Evolutionary conservation across 2,329 filamentous ascomycete genomes (phyloP).

Genomic region (Lasiodiplodia hormozganensis): DNA sequence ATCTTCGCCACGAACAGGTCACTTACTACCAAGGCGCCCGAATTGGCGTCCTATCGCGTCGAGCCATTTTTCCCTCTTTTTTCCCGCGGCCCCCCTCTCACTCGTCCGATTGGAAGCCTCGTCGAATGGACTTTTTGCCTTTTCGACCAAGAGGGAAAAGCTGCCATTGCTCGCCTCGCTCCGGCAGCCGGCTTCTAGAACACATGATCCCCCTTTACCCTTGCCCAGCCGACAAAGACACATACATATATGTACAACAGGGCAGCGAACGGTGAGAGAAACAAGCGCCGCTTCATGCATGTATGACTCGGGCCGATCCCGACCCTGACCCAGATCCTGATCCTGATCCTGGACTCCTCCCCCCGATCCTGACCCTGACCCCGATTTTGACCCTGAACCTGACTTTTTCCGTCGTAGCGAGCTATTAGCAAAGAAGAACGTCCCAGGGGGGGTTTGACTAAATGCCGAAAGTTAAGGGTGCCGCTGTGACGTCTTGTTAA

Average conservation of each 20-base stretch:
- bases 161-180: background rate
- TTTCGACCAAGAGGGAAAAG: background rate
- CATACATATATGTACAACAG: background rate
- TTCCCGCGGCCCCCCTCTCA: constrained; percentile 1
- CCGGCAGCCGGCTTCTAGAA: background rate
- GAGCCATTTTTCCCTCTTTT: background rate
- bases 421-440: background rate
- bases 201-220: background rate
- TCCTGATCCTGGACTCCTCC: background rate
- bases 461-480: background rate
- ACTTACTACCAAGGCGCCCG: background rate
- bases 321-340: background rate
- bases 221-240: background rate
- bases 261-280: background rate
- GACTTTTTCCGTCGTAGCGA: background rate
- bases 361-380: background rate
- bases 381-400: background rate
- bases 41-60: background rate
- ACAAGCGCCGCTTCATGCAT: background rate
- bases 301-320: background rate
- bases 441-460: background rate
- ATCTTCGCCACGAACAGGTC: background rate
- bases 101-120: constrained; percentile 12
- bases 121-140: background rate
- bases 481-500: no score